A percentile compares a stretch with the other conserved stretches of the same genome.
These are phyloP conservation scores for Vitellaria paradoxa DNA, from an alignment of 179 eudicot species.

Conservation along the genomic window DNA sequence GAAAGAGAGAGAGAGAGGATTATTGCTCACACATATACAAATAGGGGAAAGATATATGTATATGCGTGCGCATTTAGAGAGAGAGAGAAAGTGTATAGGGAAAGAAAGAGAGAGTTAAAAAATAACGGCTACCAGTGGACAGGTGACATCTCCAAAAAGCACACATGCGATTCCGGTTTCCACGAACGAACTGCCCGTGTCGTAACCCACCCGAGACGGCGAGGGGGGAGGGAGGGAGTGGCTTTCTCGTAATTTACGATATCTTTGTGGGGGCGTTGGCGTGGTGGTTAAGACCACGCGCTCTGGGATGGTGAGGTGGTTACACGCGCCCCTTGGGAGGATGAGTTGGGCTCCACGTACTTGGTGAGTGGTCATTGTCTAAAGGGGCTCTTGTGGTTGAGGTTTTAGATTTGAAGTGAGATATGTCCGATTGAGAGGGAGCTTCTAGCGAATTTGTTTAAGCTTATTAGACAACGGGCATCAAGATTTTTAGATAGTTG, in stretches of 20 bases:
- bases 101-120: background rate
- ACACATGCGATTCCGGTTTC: slow-evolving; percentile 7
- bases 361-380: background rate
- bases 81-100: slow-evolving; percentile 2
- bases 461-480: no score
- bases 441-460: no score
- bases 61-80: slow-evolving; percentile 1
- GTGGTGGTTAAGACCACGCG: no score
- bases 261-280: no score
- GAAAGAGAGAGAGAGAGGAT: background rate
- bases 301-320: no score
- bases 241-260: no score
- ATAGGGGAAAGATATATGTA: background rate
- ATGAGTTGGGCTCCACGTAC: background rate
- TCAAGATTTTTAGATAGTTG: no score
- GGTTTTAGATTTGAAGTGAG: no score
- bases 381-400: background rate
- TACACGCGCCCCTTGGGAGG: background rate
- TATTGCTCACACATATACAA: background rate
- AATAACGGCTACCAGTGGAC: no score
- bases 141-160: no score
- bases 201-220: background rate
- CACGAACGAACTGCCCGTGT: background rate
- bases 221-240: background rate
- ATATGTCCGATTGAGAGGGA: no score